Conservation (phyloP, 2,329 filamentous ascomycete species). For the Calonectria pseudoreteaudii region DNA sequence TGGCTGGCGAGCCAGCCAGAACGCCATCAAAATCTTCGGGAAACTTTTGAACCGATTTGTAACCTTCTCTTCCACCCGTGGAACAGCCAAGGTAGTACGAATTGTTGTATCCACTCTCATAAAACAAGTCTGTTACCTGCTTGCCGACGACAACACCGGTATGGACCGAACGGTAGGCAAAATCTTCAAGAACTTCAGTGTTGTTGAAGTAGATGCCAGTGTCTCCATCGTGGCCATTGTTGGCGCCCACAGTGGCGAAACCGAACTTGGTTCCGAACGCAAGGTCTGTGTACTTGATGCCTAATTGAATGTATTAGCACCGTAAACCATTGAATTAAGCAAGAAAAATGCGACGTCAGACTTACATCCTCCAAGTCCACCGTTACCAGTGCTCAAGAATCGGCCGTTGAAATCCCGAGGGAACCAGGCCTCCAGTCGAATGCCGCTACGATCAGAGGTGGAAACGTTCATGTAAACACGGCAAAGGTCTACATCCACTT, state of each 20-base stretch:
- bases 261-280: not conserved
- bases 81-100: slow-evolving; percentile 71
- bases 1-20: slow-evolving; percentile 59
- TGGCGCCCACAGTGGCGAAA: not conserved
- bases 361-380: slow-evolving; percentile 1
- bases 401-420: not conserved
- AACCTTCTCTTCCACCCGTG: slow-evolving; percentile 69
- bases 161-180: slow-evolving; percentile 42
- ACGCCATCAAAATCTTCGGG: slow-evolving; percentile 68
- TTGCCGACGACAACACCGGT: slow-evolving; percentile 27
- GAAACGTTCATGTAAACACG: not conserved
- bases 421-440: not conserved
- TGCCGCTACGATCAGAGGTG: not conserved
- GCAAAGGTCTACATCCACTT: not conserved
- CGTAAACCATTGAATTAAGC: not conserved
- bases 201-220: slow-evolving; percentile 25
- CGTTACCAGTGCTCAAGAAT: not conserved
- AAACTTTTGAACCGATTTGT: slow-evolving; percentile 64
- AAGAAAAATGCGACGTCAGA: too few species aligned
- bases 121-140: slow-evolving; percentile 46
- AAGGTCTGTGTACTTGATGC: not conserved
- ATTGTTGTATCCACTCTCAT: slow-evolving; percentile 51
- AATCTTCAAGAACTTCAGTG: slow-evolving; percentile 43
- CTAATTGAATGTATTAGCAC: not conserved
- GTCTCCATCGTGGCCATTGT: not conserved